A percentile compares a stretch with the other conserved stretches of the same genome.
phyloP scores from a whole-genome alignment of 2,329 filamentous ascomycete species.

The Claviceps africana region DNA sequence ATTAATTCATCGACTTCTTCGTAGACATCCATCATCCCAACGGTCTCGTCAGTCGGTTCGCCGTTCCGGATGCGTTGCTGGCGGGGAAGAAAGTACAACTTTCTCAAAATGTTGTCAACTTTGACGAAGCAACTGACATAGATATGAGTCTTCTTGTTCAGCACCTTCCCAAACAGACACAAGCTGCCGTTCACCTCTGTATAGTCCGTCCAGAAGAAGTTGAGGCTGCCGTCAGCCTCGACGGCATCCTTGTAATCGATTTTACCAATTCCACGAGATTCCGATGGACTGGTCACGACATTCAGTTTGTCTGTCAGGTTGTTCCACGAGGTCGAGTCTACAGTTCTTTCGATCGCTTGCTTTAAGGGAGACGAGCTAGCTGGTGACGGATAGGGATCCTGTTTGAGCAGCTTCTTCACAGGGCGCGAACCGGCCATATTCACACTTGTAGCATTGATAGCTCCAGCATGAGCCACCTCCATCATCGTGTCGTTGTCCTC shows the following conservation, averaged over 20 bases:
- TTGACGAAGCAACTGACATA: constrained; percentile 93
- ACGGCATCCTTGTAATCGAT: constrained; percentile 70
- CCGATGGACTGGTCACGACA: constrained; percentile 61
- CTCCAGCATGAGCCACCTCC: constrained; percentile 68
- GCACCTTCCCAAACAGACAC: constrained; percentile 90
- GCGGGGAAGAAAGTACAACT: constrained; percentile 84
- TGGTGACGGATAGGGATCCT: constrained; percentile 53
- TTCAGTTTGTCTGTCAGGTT: constrained; percentile 75
- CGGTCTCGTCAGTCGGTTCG: constrained; percentile 57
- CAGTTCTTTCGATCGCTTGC: constrained; percentile 32
- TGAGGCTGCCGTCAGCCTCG: constrained; percentile 83
- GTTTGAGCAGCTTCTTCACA: constrained; percentile 59
- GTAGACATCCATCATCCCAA: constrained; percentile 82
- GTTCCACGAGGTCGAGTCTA: constrained; percentile 82
- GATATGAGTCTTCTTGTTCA: constrained; percentile 65
- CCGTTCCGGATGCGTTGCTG: constrained; percentile 43
- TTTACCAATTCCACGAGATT: constrained; percentile 58
- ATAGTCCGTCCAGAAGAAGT: constrained; percentile 96
- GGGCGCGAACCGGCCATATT: constrained; percentile 69
- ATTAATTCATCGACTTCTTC: constrained; percentile 79
- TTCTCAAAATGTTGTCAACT: constrained; percentile 83
- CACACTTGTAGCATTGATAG: constrained; percentile 54
- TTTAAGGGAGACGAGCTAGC: constrained; percentile 63
- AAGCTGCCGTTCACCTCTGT: constrained; percentile 82
- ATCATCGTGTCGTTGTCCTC: constrained; percentile 79